Evolutionary conservation across 2,329 filamentous ascomycete genomes (phyloP), one percentile per base, ranked within the genome.

Genomic region (Aspergillus latus): DNA sequence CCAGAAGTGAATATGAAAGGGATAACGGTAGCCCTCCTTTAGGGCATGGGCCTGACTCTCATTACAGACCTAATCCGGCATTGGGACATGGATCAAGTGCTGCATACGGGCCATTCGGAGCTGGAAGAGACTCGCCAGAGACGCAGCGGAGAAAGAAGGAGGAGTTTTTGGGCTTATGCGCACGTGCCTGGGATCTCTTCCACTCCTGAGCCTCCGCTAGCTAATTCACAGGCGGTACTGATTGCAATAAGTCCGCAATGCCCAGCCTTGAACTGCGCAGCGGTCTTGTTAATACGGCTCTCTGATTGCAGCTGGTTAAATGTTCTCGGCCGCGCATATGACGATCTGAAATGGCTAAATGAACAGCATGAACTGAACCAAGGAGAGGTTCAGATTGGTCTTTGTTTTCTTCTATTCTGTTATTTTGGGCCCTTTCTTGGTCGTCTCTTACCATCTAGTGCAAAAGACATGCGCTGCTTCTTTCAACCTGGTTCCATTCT

Each of bases 181-280:
- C 90, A 64, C 82, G 90, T 68, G 94, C 94, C 7, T 99, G 94
- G 94, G 94, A 99, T 77, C 76, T 99, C 29, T 96, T 97, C 75
- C 94, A 97, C 78, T 96, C 92, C 60, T 97, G 77, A 84, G 53
- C 10, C 3, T 11, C 21, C 5, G 30, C 36, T 36, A 10, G 13
- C 29, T 44, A 5, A 6, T 21, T 21, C 9, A 29, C 37, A 26
- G 21, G 9, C 47, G 32, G 34, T 30, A 30, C 21, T 26, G 29
- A 15, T 13, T 37, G 29, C 30, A 16, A 26, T 28, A 28, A 2
- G 37, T 11, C 39, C 16, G 21, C 26, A 16, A 43, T 45, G 16
- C 34, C 29, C 43, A 45, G n/a, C 37, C 9, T 15, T 21, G 4
- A 16, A 13, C 11, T 51, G 26, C 49, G 29, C 47, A 29, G 9